Evolutionary conservation across 768 basidiomycete genomes (phyloP).

Genomic region (Trametes maxima): DNA sequence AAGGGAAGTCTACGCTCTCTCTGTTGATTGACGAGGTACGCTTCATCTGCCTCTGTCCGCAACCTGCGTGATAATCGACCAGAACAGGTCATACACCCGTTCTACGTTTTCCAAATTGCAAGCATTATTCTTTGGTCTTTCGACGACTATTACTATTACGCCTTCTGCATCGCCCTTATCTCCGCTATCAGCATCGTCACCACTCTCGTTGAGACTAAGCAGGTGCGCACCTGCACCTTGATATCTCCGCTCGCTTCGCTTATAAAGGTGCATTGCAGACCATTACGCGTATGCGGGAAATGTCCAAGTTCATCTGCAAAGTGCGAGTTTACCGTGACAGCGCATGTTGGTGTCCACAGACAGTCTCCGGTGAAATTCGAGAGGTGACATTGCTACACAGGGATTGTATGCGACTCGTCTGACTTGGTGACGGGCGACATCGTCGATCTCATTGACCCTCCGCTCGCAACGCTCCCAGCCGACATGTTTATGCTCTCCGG

Average conservation of each 20-base stretch:
- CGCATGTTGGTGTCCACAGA: conserved; percentile 54
- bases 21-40: conserved; percentile 88
- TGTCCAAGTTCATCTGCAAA: conserved; percentile 88
- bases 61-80: background rate
- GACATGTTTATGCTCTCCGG: conserved; percentile 93
- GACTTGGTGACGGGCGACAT: conserved; percentile 91
- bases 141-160: conserved; percentile 97
- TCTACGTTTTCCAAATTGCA: conserved; percentile 97
- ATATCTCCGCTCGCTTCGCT: background rate
- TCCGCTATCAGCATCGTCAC: conserved; percentile 80
- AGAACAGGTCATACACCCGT: conserved; percentile 88
- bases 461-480: conserved; percentile 76
- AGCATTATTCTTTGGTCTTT: conserved; percentile 93
- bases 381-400: conserved; percentile 39
- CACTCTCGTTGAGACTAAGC: conserved; percentile 90
- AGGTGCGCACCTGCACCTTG: conserved; percentile 49
- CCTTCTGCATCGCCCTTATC: conserved; percentile 94
- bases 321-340: conserved; percentile 71
- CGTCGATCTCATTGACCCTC: conserved; percentile 81
- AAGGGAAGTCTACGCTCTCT: conserved; percentile 76
- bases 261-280: conserved; percentile 53
- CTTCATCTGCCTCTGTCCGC: background rate
- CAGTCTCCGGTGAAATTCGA: background rate
- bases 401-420: conserved; percentile 71
- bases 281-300: conserved; percentile 90